phyloP scores from a whole-genome alignment of 306 rosid genomes.

The Lithocarpus polystachyus region DNA sequence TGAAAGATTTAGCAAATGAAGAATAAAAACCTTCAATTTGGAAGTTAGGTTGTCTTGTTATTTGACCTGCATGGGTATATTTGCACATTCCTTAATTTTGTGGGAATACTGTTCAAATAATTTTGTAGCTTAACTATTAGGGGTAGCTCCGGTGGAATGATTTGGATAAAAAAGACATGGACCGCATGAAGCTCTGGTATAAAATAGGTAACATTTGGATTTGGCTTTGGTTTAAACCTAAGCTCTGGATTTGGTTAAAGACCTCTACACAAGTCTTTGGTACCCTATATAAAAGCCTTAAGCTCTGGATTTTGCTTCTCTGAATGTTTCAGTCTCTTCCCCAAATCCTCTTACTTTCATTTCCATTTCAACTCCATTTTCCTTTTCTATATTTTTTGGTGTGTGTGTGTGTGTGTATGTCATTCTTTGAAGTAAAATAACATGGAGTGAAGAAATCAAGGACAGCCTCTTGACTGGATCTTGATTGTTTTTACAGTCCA shows the following conservation, averaged over 20 bases:
- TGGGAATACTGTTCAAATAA: not conserved
- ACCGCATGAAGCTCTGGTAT: not conserved
- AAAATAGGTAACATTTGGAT: not conserved
- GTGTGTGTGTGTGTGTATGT: too few species aligned
- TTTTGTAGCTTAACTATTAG: not conserved
- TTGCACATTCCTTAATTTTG: not conserved
- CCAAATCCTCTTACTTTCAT: too few species aligned
- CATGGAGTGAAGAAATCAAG: too few species aligned
- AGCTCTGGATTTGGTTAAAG: not conserved
- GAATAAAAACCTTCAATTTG: not conserved
- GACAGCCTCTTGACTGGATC: constrained; percentile 57
- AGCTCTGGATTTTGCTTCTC: too few species aligned
- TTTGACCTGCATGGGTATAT: not conserved
- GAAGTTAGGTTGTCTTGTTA: not conserved
- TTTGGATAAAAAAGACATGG: not conserved
- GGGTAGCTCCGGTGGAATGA: not conserved
- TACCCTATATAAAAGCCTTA: too few species aligned
- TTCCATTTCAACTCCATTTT: too few species aligned
- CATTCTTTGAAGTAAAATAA: too few species aligned
- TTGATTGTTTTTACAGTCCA: constrained; percentile 13
- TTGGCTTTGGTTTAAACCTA: not conserved
- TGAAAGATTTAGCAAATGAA: not conserved
- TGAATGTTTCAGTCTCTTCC: too few species aligned
- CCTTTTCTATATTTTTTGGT: too few species aligned
- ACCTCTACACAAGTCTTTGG: too few species aligned